These are phyloP conservation scores for Penicillium desertorum DNA, from an alignment of 495 filamentous ascomycete species.

Conservation along the genomic window DNA sequence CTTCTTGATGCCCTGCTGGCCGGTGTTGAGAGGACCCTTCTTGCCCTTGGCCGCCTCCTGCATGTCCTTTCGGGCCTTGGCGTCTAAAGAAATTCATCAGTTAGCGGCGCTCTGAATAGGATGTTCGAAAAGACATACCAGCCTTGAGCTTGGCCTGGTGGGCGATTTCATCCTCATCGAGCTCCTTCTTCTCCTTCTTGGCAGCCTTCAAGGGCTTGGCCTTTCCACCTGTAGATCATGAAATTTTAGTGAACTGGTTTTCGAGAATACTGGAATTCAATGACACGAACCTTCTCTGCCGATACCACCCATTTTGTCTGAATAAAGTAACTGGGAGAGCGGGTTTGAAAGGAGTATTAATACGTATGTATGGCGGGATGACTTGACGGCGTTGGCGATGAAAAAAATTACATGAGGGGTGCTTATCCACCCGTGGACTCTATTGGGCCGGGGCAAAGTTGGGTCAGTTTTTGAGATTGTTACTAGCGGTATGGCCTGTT, in stretches of 20 bases:
- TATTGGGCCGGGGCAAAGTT: not conserved
- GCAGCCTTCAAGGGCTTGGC: conserved; percentile 78
- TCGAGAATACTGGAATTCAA: not conserved
- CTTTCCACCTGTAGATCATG: conserved; percentile 64
- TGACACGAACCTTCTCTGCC: conserved; percentile 60
- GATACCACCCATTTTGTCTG: conserved; percentile 60
- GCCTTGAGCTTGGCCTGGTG: conserved; percentile 72
- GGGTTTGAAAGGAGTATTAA: conserved; percentile 16
- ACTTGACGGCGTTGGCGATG: conserved; percentile 16
- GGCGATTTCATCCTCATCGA: conserved; percentile 75
- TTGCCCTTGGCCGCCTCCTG: conserved; percentile 61
- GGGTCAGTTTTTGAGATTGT: not conserved
- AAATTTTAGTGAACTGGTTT: conserved; percentile 8
- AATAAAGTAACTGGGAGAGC: conserved; percentile 7
- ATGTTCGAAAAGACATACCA: conserved; percentile 47
- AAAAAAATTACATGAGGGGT: conserved; percentile 24
- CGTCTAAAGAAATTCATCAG: conserved; percentile 49
- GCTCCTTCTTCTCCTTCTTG: conserved; percentile 73
- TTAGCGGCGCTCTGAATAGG: not conserved
- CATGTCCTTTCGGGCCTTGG: conserved; percentile 75
- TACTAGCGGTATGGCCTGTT: not conserved
- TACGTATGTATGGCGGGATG: conserved; percentile 11
- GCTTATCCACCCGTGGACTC: conserved; percentile 18
- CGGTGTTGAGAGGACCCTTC: conserved; percentile 66
- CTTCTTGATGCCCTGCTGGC: conserved; percentile 84